phyloP scores from a whole-genome alignment of 345 rosid genomes.

The Syzygium aromaticum region DNA sequence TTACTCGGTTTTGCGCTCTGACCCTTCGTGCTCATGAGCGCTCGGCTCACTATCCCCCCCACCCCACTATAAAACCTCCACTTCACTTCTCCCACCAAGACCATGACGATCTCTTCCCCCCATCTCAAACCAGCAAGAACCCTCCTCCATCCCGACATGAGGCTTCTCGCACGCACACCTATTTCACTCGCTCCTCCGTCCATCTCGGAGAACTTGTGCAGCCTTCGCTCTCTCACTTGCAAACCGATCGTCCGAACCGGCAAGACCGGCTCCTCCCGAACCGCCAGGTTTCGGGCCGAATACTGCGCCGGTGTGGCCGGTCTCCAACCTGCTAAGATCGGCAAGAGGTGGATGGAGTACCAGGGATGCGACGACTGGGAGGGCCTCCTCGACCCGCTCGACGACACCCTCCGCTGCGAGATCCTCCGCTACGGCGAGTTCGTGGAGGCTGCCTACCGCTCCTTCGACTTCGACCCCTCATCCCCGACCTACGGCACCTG shows the following conservation, averaged over 20 bases:
- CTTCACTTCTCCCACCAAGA: not conserved
- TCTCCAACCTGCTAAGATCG: not conserved
- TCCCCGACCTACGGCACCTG: constrained; percentile 32
- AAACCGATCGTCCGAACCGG: not conserved
- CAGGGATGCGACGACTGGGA: constrained; percentile 54
- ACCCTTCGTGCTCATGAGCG: not conserved
- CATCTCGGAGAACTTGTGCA: not conserved
- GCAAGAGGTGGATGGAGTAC: constrained; percentile 37
- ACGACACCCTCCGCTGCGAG: constrained; percentile 38
- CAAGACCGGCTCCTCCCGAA: not conserved
- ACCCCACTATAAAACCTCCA: not conserved
- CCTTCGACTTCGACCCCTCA: constrained; percentile 40
- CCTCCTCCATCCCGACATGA: not conserved
- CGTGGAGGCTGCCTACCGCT: constrained; percentile 41
- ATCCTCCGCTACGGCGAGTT: constrained; percentile 51
- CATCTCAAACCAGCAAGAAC: not conserved
- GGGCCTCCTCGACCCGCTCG: constrained; percentile 56
- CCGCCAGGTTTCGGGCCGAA: not conserved
- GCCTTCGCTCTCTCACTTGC: not conserved
- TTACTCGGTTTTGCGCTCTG: not conserved
- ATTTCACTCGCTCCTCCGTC: not conserved
- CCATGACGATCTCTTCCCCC: not conserved
- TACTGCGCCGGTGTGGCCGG: not conserved
- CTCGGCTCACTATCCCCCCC: not conserved
- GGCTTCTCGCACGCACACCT: not conserved